phyloP scores from a whole-genome alignment of 306 rosid species.

The Arachis stenosperma region DNA sequence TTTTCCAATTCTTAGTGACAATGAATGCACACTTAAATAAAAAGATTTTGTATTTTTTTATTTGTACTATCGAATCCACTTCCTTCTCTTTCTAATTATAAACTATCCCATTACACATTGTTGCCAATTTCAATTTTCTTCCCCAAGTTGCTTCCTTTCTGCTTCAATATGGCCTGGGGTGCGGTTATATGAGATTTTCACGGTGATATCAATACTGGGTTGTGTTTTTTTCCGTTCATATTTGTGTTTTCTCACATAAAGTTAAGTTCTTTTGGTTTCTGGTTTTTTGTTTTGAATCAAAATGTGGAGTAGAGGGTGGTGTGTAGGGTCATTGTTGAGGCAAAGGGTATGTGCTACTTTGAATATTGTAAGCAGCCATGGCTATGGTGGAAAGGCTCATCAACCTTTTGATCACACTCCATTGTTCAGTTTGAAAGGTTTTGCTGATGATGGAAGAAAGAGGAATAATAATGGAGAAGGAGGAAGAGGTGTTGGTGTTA shows the following conservation, averaged over 20 bases:
- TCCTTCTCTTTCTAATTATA: neutral
- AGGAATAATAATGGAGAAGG: neutral
- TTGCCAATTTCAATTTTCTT: neutral
- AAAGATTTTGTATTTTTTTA: neutral
- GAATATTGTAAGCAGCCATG: constrained; percentile 19
- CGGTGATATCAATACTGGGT: constrained; percentile 12
- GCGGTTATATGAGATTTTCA: constrained; percentile 26
- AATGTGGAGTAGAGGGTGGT: constrained; percentile 50
- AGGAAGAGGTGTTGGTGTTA: constrained; percentile 31
- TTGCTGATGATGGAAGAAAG: constrained; percentile 32
- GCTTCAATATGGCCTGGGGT: constrained; percentile 8
- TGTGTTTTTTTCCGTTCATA: constrained; percentile 20
- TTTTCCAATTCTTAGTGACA: neutral
- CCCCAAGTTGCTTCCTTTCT: constrained; percentile 6
- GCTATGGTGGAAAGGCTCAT: constrained; percentile 38
- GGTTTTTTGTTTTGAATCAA: constrained; percentile 16
- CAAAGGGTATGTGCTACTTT: constrained; percentile 39
- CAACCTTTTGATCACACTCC: constrained; percentile 32
- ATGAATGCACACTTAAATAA: constrained; percentile 6
- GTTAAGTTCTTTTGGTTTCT: neutral
- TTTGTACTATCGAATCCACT: neutral
- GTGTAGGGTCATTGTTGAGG: constrained; percentile 39
- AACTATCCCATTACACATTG: neutral
- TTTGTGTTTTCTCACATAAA: constrained; percentile 14
- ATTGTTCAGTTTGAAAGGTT: constrained; percentile 33